A percentile compares a stretch with the other conserved stretches of the same genome.
Conservation (phyloP, 2,329 filamentous ascomycete species). For the Xylariales sp. region DNA sequence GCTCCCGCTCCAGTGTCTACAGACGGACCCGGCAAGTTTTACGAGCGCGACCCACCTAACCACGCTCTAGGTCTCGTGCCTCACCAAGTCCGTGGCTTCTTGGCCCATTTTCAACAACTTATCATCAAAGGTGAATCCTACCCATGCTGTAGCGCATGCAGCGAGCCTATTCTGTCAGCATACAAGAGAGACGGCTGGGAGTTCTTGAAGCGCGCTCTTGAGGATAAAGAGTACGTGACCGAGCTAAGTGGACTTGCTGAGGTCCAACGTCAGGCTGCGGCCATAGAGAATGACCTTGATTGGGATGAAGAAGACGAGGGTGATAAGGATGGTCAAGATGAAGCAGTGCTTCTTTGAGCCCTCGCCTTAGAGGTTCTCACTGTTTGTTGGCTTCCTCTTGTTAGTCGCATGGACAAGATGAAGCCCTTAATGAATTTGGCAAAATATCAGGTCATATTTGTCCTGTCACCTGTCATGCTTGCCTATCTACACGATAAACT, state of each 20-base stretch:
- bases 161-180: constrained; percentile 61
- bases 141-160: constrained; percentile 78
- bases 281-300: constrained; percentile 21
- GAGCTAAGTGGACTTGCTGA: constrained; percentile 50
- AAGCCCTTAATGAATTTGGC: no score
- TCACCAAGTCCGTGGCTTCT: constrained; percentile 75
- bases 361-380: no score
- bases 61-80: constrained; percentile 68
- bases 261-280: constrained; percentile 26
- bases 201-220: constrained; percentile 70
- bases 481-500: no score
- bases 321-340: constrained; percentile 23
- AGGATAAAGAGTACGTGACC: constrained; percentile 73
- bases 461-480: no score
- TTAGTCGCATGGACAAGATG: no score
- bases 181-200: constrained; percentile 69
- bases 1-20: constrained; percentile 50
- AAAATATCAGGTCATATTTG: no score
- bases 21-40: constrained; percentile 30
- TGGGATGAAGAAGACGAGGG: constrained; percentile 27
- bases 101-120: constrained; percentile 70
- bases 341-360: constrained; percentile 28
- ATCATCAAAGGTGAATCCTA: constrained; percentile 71
- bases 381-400: no score
- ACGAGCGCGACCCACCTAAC: constrained; percentile 51